These are phyloP conservation scores for Takashimella koratensis DNA, from an alignment of 1,284 basidiomycete genomes.

Conservation along the genomic window DNA sequence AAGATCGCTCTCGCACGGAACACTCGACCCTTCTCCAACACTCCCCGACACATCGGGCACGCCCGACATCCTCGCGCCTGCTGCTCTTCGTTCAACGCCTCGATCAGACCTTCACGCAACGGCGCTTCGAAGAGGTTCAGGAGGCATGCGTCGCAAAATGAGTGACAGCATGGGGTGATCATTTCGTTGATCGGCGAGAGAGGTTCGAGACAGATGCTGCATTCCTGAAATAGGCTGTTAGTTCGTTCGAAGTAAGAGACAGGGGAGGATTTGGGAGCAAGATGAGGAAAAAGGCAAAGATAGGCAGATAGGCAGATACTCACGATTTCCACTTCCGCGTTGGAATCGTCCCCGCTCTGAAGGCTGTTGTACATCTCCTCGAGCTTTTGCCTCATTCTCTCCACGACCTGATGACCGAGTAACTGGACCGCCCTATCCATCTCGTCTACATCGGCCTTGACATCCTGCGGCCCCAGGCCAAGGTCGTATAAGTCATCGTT, in stretches of 20 bases:
- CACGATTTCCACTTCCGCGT: slow-evolving; percentile 9
- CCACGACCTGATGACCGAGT: slow-evolving; percentile 25
- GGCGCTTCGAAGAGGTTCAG: slow-evolving; percentile 31
- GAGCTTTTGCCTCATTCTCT: slow-evolving; percentile 25
- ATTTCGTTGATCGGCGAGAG: slow-evolving; percentile 27
- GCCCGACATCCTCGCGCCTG: slow-evolving; percentile 23
- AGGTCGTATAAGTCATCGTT: slow-evolving; percentile 26
- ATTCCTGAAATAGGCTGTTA: no score
- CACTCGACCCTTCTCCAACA: slow-evolving; percentile 27
- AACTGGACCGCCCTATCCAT: slow-evolving; percentile 25
- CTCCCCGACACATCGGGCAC: slow-evolving; percentile 44
- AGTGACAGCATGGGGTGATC: slow-evolving; percentile 42
- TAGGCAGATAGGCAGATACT: slow-evolving; percentile 1
- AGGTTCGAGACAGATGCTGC: slow-evolving; percentile 40
- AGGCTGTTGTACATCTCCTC: slow-evolving; percentile 21
- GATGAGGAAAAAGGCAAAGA: no score
- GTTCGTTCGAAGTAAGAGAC: no score
- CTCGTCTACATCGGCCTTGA: slow-evolving; percentile 24
- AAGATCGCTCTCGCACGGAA: slow-evolving; percentile 40
- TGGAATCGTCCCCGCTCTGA: slow-evolving; percentile 6
- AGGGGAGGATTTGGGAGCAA: no score
- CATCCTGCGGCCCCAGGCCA: slow-evolving; percentile 10
- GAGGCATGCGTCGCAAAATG: slow-evolving; percentile 42
- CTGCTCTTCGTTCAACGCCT: slow-evolving; percentile 28
- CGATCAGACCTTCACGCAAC: slow-evolving; percentile 11